Evolutionary conservation across 2,329 filamentous ascomycete genomes (phyloP), one percentile per base, ranked within the genome.

Genomic region (Diaporthe nobilis): DNA sequence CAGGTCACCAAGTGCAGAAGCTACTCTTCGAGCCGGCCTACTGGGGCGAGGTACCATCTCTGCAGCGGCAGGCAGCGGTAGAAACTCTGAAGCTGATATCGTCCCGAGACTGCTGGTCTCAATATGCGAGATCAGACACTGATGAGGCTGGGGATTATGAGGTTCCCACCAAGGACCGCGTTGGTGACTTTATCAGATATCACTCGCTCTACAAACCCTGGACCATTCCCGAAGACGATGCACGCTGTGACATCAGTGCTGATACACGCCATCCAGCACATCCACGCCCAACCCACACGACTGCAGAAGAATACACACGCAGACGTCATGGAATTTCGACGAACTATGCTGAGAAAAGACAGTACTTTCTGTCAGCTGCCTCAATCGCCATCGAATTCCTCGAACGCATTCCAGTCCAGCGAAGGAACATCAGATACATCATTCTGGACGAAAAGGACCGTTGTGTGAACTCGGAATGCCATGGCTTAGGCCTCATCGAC

Each of bases 121-220:
- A 61, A 22, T 25, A 61, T 12, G 58, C 58, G 34, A 25, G 58
- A 34, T 42, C 34, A 61, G n/a, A 61, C 22, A 34, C 25, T 12
- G 5, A 42, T 25, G 58, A 28, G 22, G 37, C 4, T 3, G 9
- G 49, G 3, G 51, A 28, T 17, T 39, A 42, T 60, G 22, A 31
- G 57, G 22, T 61, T 17, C 58, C 58, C n/a, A 61, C 58, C 4
- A 42, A 22, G 6, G 58, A 61, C 13, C 22, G 6, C 8, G 58
- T 22, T 9, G 13, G 34, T 42, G 58, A 61, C 22, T 2, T 25
- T 42, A 1, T 61, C 58, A 61, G 58, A 61, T 61, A 42, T 61
- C 58, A 61, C 58, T 61, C 58, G n/a, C 34, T 42, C 2, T 61
- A 20, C 58, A 42, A 61, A 42, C 58, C 58, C 22, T 61, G 58